Percentiles rank a stretch among this genome's conserved stretches.
Conservation (phyloP, 1,139 yeast species). For the Blastobotrys raffinosifermentans region DNA sequence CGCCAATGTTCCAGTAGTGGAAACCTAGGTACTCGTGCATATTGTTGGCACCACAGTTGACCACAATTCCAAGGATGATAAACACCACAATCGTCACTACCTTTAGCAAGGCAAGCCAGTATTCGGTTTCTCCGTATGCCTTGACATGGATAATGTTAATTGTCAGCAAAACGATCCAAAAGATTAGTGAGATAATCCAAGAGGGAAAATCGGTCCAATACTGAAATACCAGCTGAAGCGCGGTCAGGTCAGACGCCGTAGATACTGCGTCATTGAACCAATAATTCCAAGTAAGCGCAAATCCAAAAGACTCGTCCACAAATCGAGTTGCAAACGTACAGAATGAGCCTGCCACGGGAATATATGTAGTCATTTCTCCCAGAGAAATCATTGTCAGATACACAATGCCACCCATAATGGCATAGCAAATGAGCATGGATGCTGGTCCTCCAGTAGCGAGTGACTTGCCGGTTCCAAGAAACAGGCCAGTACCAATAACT, state of each 20-base stretch:
- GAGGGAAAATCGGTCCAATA: conserved; percentile 59
- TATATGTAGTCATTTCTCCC: conserved; percentile 60
- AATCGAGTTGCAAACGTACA: conserved; percentile 55
- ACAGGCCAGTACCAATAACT: conserved; percentile 52
- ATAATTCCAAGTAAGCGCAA: conserved; percentile 56
- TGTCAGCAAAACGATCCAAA: conserved; percentile 50
- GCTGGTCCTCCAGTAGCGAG: conserved; percentile 53
- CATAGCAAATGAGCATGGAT: conserved; percentile 44
- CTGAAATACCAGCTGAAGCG: conserved; percentile 50
- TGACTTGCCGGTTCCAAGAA: conserved; percentile 49
- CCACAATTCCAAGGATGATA: conserved; percentile 52
- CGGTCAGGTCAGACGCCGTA: conserved; percentile 57
- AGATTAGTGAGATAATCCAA: conserved; percentile 51
- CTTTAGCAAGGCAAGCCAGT: conserved; percentile 59
- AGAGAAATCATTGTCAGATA: conserved; percentile 52
- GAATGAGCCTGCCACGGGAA: conserved; percentile 59
- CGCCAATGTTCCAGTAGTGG: conserved; percentile 44
- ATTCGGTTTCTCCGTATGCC: conserved; percentile 61
- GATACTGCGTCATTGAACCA: conserved; percentile 63
- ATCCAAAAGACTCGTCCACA: conserved; percentile 58
- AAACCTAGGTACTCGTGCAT: conserved; percentile 44
- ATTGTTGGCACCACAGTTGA: conserved; percentile 56
- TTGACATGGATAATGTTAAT: conserved; percentile 52
- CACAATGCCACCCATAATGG: conserved; percentile 46
- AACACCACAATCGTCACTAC: conserved; percentile 50